Evolutionary conservation across 495 filamentous ascomycete genomes (phyloP).

Genomic region (Thozetella sp.): DNA sequence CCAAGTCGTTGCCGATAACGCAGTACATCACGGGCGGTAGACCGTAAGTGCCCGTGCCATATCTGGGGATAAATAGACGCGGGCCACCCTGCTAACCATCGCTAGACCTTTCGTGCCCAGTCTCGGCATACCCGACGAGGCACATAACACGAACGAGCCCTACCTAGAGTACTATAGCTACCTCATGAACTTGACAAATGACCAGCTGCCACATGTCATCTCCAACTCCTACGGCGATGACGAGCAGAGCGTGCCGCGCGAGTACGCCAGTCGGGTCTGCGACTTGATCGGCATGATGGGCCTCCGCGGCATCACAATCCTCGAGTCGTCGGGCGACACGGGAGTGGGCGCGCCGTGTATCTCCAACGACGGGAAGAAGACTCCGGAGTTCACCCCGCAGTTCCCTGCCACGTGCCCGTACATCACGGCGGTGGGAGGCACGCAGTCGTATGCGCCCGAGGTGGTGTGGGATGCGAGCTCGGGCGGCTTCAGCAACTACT

Average conservation of each 20-base stretch:
- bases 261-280: slow-evolving; percentile 67
- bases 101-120: slow-evolving; percentile 55
- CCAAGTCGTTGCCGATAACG: slow-evolving; percentile 17
- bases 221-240: slow-evolving; percentile 77
- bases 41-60: slow-evolving; percentile 22
- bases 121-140: slow-evolving; percentile 44
- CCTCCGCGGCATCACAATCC: slow-evolving; percentile 67
- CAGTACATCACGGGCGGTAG: slow-evolving; percentile 30
- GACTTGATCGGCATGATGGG: slow-evolving; percentile 61
- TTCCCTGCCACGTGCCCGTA: slow-evolving; percentile 73
- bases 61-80: slow-evolving; percentile 5
- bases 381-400: slow-evolving; percentile 62
- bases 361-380: slow-evolving; percentile 68
- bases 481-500: slow-evolving; percentile 67
- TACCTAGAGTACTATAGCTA: slow-evolving; percentile 71
- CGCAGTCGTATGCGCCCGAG: slow-evolving; percentile 58
- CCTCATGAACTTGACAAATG: slow-evolving; percentile 19
- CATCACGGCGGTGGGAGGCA: slow-evolving; percentile 70
- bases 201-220: slow-evolving; percentile 67
- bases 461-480: slow-evolving; percentile 45
- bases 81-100: background rate
- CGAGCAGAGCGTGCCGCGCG: slow-evolving; percentile 66
- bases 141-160: slow-evolving; percentile 66
- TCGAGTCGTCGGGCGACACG: slow-evolving; percentile 72
- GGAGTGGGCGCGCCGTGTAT: slow-evolving; percentile 63